Percentiles rank a stretch among this genome's conserved stretches.
Conservation (phyloP, 2,329 filamentous ascomycete species). For the Penicillium sp. region DNA sequence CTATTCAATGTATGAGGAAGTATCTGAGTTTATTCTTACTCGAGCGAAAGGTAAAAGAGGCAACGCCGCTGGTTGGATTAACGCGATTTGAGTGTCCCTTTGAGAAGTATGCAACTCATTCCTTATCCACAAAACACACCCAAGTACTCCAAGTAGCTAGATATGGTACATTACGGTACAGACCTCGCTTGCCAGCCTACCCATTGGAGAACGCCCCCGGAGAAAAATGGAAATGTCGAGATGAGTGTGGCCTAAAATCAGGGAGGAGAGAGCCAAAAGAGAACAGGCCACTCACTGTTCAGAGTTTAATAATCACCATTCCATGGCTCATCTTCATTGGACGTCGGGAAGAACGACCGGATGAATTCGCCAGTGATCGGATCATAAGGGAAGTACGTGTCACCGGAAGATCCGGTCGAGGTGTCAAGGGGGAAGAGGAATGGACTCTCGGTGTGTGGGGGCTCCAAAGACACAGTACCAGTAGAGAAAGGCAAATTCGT, state of each 20-base stretch:
- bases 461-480: background rate
- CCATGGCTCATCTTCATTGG: constrained; percentile 34
- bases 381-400: constrained; percentile 45
- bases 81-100: too few species aligned
- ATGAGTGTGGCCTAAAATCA: background rate
- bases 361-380: constrained; percentile 46
- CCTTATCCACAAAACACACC: background rate
- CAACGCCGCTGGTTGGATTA: background rate
- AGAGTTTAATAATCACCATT: constrained; percentile 13
- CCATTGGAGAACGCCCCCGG: background rate
- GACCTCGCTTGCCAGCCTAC: background rate
- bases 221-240: background rate
- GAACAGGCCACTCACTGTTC: constrained; percentile 11
- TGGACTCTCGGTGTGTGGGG: background rate
- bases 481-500: background rate
- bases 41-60: constrained; percentile 1
- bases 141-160: background rate
- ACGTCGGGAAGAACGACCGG: constrained; percentile 43
- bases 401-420: constrained; percentile 16
- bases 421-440: background rate
- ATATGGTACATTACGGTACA: background rate
- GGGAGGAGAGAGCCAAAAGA: constrained; percentile 5
- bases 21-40: background rate
- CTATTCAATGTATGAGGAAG: too few species aligned
- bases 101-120: background rate